phyloP scores from a whole-genome alignment of 352 stramenopile species.

The Pythium folliculosum region DNA sequence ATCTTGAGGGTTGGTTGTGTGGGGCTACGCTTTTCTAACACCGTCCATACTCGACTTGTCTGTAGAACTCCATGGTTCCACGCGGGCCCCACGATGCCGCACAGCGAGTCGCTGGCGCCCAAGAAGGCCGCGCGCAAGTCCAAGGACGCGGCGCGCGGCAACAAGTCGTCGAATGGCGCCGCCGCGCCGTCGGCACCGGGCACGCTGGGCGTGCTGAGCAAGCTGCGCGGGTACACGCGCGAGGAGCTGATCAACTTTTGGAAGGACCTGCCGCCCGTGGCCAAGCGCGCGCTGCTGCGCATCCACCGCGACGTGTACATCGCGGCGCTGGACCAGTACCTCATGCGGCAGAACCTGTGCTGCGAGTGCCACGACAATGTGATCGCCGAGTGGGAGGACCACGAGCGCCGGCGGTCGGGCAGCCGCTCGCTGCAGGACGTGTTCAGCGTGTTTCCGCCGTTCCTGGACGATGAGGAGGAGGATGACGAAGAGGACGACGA shows the following conservation, averaged over 20 bases:
- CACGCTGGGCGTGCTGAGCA: slow-evolving; percentile 28
- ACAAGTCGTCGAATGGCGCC: background rate
- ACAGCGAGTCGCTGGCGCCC: slow-evolving; percentile 14
- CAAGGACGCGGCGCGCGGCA: background rate
- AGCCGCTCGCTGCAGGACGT: slow-evolving; percentile 73
- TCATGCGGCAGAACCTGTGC: slow-evolving; percentile 77
- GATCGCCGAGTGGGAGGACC: slow-evolving; percentile 79
- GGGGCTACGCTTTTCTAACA: no score
- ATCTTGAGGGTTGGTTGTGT: no score
- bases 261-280: slow-evolving; percentile 65
- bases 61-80: slow-evolving; percentile 30
- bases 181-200: slow-evolving; percentile 22
- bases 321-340: slow-evolving; percentile 67
- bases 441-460: slow-evolving; percentile 77
- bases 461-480: slow-evolving; percentile 69
- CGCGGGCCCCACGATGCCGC: slow-evolving; percentile 7
- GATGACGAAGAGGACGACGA: slow-evolving; percentile 64
- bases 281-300: slow-evolving; percentile 66
- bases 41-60: no score
- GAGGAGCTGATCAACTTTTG: slow-evolving; percentile 84
- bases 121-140: slow-evolving; percentile 8
- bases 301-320: slow-evolving; percentile 76
- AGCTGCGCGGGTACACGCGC: slow-evolving; percentile 56
- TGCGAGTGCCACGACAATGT: slow-evolving; percentile 86
- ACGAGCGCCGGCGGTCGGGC: slow-evolving; percentile 62